phyloP scores from a whole-genome alignment of 2,329 filamentous ascomycete genomes.

The Grosmannia penicillata region DNA sequence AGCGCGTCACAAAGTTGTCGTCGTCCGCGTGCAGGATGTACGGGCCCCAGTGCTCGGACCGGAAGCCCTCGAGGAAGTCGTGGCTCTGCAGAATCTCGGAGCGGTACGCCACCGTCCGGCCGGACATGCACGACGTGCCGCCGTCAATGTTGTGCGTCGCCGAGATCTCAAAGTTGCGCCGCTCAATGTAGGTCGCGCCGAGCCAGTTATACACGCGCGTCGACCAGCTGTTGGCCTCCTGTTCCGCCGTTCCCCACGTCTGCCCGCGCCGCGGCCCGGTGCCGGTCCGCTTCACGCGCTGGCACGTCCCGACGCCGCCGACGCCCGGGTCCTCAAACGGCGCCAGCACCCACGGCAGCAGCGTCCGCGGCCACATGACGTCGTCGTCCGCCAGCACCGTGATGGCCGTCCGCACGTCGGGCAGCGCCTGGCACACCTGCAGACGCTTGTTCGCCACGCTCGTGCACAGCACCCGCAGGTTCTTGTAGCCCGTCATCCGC shows the following conservation, averaged over 20 bases:
- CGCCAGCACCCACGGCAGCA: slow-evolving; percentile 82
- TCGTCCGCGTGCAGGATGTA: slow-evolving; percentile 92
- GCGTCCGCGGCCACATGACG: slow-evolving; percentile 76
- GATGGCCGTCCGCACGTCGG: slow-evolving; percentile 67
- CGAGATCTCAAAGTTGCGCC: slow-evolving; percentile 92
- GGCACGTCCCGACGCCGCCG: slow-evolving; percentile 84
- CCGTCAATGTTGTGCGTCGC: slow-evolving; percentile 91
- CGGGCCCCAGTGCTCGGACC: slow-evolving; percentile 76
- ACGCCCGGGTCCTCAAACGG: slow-evolving; percentile 76
- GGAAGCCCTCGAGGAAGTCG: slow-evolving; percentile 77
- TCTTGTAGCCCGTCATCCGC: slow-evolving; percentile 25
- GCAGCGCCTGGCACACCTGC: slow-evolving; percentile 83
- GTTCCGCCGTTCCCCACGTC: too few species aligned
- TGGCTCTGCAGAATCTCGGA: slow-evolving; percentile 76
- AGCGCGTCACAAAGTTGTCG: slow-evolving; percentile 95
- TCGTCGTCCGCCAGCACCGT: slow-evolving; percentile 94
- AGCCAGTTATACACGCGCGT: slow-evolving; percentile 73
- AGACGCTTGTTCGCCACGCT: slow-evolving; percentile 87
- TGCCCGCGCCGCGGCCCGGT: slow-evolving; percentile 41
- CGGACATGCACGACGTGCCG: slow-evolving; percentile 92
- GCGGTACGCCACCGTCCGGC: slow-evolving; percentile 82
- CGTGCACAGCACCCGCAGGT: slow-evolving; percentile 61
- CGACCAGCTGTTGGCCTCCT: too few species aligned
- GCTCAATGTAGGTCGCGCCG: slow-evolving; percentile 80
- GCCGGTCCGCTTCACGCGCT: slow-evolving; percentile 61